Evolutionary conservation across 257 asterid genomes (phyloP).

Genomic region (Gentiana straminea): DNA sequence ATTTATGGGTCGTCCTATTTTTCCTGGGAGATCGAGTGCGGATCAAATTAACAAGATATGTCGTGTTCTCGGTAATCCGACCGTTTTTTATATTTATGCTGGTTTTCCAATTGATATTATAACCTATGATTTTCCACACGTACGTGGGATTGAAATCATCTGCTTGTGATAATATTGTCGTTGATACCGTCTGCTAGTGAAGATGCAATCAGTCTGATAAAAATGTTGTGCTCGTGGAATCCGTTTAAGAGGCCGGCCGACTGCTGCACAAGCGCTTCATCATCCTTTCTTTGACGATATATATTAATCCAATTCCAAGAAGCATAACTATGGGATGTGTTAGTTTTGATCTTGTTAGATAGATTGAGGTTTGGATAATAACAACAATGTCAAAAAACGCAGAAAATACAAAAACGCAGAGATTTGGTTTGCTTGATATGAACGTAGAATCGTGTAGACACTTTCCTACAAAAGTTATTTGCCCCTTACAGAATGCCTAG

Average conservation of each 20-base stretch:
- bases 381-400: no score
- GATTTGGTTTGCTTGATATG: no score
- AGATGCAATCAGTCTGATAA: slow-evolving; percentile 22
- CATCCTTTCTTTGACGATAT: no score
- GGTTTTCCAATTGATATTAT: slow-evolving; percentile 42
- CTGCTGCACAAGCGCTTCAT: neutral
- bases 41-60: slow-evolving; percentile 59
- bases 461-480: no score
- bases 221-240: slow-evolving; percentile 1
- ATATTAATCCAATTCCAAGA: no score
- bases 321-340: no score
- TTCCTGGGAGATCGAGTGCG: slow-evolving; percentile 11
- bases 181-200: slow-evolving; percentile 53
- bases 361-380: no score
- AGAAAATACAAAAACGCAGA: no score
- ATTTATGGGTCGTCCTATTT: neutral
- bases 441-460: no score
- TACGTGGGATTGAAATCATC: slow-evolving; percentile 31
- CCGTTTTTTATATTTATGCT: slow-evolving; percentile 54
- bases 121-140: slow-evolving; percentile 52
- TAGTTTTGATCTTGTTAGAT: no score
- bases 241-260: neutral
- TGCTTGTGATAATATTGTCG: slow-evolving; percentile 17
- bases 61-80: slow-evolving; percentile 48
- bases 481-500: no score